phyloP scores from a whole-genome alignment of 139 green algal species.

The Yamagishiella unicocca region DNA sequence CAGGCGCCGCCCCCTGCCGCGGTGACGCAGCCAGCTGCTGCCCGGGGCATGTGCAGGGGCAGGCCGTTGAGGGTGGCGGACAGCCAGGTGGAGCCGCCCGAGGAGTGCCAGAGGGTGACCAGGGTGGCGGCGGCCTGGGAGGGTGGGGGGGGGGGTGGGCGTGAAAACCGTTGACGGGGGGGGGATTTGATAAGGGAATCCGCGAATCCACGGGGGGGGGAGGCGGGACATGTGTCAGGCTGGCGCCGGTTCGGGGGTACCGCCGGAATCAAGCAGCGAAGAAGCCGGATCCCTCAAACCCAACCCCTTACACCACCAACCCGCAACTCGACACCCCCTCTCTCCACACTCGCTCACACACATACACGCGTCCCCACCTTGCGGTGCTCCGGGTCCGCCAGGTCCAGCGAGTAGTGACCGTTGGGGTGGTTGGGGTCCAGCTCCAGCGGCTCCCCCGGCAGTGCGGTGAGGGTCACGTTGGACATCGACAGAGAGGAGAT shows the following conservation, averaged over 20 bases:
- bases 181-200: too few relatives aligned
- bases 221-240: too few relatives aligned
- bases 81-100: constrained; percentile 35
- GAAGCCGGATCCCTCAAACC: too few relatives aligned
- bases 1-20: not conserved
- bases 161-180: too few relatives aligned
- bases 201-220: too few relatives aligned
- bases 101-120: constrained; percentile 4
- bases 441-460: constrained; percentile 35
- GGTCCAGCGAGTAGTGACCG: constrained; percentile 23
- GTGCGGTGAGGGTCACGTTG: not conserved
- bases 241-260: too few relatives aligned
- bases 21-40: not conserved
- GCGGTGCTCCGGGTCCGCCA: constrained; percentile 35
- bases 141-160: too few relatives aligned
- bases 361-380: not conserved
- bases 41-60: constrained; percentile 32
- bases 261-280: too few relatives aligned
- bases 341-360: not conserved
- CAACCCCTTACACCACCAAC: too few relatives aligned
- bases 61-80: constrained; percentile 17
- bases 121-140: constrained; percentile 13
- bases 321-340: not conserved
- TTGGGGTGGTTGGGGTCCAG: constrained; percentile 31
- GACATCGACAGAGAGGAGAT: not conserved